phyloP scores from a whole-genome alignment of 805 yeast species.

The Myxozyma udenii region DNA sequence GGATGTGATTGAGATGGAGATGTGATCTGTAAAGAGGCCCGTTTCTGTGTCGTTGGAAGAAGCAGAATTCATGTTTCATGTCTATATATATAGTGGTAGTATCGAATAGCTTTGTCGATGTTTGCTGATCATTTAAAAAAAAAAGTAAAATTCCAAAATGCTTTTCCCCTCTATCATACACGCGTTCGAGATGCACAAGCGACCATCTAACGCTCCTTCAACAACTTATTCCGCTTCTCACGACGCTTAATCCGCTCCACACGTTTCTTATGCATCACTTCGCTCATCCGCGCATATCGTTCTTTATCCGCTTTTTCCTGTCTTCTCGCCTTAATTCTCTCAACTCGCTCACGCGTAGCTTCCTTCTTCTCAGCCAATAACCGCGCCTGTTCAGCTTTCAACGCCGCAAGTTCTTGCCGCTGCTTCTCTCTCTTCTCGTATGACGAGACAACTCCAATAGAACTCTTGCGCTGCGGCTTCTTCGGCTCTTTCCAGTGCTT shows the following conservation, averaged over 20 bases:
- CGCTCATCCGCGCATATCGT: conserved; percentile 76
- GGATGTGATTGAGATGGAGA: no score
- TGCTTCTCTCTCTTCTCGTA: conserved; percentile 67
- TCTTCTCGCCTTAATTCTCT: conserved; percentile 50
- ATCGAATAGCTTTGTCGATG: no score
- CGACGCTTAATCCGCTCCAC: conserved; percentile 84
- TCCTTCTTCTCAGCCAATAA: conserved; percentile 69
- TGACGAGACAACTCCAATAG: conserved; percentile 52
- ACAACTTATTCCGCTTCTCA: conserved; percentile 91
- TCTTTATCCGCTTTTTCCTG: conserved; percentile 81
- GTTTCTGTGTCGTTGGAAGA: no score
- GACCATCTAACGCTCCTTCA: conserved; percentile 79
- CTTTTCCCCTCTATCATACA: no score
- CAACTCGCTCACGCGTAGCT: conserved; percentile 54
- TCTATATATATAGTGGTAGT: no score
- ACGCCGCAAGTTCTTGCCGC: conserved; percentile 60
- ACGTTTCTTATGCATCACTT: conserved; percentile 79
- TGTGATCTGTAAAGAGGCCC: no score
- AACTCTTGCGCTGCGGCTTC: conserved; percentile 36
- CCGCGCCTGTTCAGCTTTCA: conserved; percentile 65
- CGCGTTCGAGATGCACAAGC: no score
- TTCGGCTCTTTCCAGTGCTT: conserved; percentile 41
- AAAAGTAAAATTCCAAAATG: no score
- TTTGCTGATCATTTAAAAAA: no score
- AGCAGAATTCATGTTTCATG: no score